Conservation (phyloP, 2,329 filamentous ascomycete species). For the Penicillium sp. region DNA sequence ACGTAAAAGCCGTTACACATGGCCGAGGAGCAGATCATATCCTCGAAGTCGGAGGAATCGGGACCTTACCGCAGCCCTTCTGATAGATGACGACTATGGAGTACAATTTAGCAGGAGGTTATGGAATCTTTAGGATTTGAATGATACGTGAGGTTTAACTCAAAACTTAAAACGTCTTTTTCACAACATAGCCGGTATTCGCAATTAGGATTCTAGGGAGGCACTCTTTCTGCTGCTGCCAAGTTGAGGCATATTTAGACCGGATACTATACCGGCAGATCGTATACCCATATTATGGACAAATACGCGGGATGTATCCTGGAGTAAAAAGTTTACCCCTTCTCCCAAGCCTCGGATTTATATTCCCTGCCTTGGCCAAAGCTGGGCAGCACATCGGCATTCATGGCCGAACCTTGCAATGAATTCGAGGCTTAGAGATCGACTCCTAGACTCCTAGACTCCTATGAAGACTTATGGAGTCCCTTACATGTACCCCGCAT, state of each 20-base stretch:
- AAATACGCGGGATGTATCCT: no score
- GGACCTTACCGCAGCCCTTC: no score
- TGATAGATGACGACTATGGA: no score
- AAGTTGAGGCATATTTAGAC: background rate
- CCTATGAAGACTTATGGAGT: background rate
- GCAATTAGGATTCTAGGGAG: background rate
- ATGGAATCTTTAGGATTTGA: no score
- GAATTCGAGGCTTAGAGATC: background rate
- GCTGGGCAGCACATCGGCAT: background rate
- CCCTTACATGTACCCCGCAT: background rate
- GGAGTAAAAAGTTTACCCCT: background rate
- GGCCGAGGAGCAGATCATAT: no score
- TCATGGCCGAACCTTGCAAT: background rate
- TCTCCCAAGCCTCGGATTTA: background rate
- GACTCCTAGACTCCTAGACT: background rate
- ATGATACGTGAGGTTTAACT: background rate
- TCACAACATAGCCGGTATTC: background rate
- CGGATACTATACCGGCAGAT: no score
- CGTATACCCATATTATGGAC: no score
- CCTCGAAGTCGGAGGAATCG: no score
- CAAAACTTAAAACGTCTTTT: background rate
- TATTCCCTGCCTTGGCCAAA: background rate
- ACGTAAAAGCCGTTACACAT: no score
- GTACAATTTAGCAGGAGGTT: no score
- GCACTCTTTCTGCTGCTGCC: background rate